Evolutionary conservation across 1,139 yeast species (phyloP).

Genomic region (Hanseniaspora uvarum): DNA sequence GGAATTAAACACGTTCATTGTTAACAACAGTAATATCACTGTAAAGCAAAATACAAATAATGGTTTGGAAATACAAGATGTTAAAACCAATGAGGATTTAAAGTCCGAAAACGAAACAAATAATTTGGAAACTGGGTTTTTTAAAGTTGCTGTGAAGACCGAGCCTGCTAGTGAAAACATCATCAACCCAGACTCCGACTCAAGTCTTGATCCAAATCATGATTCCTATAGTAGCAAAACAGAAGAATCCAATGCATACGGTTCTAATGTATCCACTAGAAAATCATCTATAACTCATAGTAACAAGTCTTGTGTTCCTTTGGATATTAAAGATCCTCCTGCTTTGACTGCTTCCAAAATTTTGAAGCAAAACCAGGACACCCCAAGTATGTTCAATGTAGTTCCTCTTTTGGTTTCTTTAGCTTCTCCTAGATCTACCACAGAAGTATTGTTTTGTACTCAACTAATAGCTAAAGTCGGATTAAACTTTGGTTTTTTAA

Average conservation of each 20-base stretch:
- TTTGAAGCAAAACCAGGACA: constrained; percentile 40
- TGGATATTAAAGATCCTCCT: constrained; percentile 60
- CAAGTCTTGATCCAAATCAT: neutral
- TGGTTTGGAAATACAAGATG: neutral
- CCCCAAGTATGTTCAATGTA: constrained; percentile 37
- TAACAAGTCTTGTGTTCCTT: constrained; percentile 24
- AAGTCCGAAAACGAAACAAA: constrained; percentile 7
- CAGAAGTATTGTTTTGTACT: constrained; percentile 64
- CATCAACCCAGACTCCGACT: neutral
- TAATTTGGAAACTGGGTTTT: constrained; percentile 6
- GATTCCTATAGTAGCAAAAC: neutral
- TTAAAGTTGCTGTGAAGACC: constrained; percentile 14
- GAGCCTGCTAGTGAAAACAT: neutral
- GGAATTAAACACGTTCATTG: neutral
- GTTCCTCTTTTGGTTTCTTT: constrained; percentile 60
- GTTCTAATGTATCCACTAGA: neutral
- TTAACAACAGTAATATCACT: constrained; percentile 40
- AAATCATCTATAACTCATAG: constrained; percentile 23
- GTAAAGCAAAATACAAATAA: constrained; percentile 29
- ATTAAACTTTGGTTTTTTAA: constrained; percentile 57
- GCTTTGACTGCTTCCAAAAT: constrained; percentile 63
- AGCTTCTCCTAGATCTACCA: constrained; percentile 66
- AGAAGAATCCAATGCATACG: neutral
- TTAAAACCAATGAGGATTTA: neutral
- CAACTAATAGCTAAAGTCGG: constrained; percentile 58